These are phyloP conservation scores for Claviceps humidiphila DNA, from an alignment of 2,329 filamentous ascomycete genomes.

Conservation along the genomic window DNA sequence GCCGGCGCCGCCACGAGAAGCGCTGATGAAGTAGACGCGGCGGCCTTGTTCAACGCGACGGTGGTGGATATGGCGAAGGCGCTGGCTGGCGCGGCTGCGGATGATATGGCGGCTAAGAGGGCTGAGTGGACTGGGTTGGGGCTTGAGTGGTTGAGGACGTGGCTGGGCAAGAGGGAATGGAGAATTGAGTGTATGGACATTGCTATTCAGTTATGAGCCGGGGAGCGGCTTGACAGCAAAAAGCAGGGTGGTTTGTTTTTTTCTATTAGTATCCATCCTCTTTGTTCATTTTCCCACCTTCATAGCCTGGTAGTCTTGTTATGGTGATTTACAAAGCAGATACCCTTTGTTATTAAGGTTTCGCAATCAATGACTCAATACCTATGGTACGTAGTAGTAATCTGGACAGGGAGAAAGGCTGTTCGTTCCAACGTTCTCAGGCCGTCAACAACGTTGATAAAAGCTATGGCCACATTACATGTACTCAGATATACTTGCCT, in stretches of 20 bases:
- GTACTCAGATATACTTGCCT: too few species aligned
- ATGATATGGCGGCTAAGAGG: slow-evolving; percentile 41
- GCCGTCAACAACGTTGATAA: too few species aligned
- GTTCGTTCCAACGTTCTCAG: too few species aligned
- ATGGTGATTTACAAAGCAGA: too few species aligned
- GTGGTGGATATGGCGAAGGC: slow-evolving; percentile 43
- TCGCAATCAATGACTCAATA: too few species aligned
- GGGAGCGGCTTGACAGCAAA: too few species aligned
- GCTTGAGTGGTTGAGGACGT: slow-evolving; percentile 71
- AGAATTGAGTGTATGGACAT: slow-evolving; percentile 84
- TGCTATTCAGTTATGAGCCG: slow-evolving; percentile 49
- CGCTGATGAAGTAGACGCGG: slow-evolving; percentile 14
- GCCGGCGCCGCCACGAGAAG: slow-evolving; percentile 7
- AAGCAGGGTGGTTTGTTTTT: not conserved
- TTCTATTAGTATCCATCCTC: not conserved
- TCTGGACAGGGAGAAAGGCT: too few species aligned
- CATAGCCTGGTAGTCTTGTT: too few species aligned
- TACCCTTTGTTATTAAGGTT: too few species aligned
- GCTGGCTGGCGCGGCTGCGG: slow-evolving; percentile 52
- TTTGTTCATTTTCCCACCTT: too few species aligned
- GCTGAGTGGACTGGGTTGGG: slow-evolving; percentile 65
- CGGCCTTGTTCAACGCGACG: slow-evolving; percentile 29
- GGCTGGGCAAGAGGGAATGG: slow-evolving; percentile 78
- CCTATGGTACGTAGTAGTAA: too few species aligned
- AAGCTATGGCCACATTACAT: too few species aligned